Conservation (phyloP, 1,139 yeast species). For the Protomyces lactucae-debilis region DNA sequence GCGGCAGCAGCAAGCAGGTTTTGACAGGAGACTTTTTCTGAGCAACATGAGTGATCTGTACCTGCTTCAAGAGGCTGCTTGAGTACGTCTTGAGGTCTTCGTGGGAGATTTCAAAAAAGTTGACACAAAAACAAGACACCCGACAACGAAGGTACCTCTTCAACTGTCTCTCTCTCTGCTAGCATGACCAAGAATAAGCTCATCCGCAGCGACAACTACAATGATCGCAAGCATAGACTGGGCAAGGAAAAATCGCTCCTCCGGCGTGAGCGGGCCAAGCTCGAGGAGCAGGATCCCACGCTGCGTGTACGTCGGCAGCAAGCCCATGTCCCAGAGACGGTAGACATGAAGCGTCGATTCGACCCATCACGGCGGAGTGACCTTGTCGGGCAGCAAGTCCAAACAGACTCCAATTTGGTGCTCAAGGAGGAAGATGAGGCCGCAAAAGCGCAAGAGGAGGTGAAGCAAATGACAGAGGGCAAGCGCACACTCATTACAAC, state of each 20-base stretch:
- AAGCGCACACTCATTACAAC: slow-evolving; percentile 69
- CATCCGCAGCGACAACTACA: slow-evolving; percentile 23
- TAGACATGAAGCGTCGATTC: slow-evolving; percentile 79
- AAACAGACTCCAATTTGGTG: slow-evolving; percentile 5
- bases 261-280: slow-evolving; percentile 15
- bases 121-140: neutral
- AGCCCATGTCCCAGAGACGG: slow-evolving; percentile 77
- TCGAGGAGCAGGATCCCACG: slow-evolving; percentile 20
- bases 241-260: slow-evolving; percentile 11
- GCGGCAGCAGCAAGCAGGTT: neutral
- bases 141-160: too few species aligned
- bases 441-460: slow-evolving; percentile 49
- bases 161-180: too few species aligned
- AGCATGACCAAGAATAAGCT: slow-evolving; percentile 22
- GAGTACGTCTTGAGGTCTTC: neutral
- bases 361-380: slow-evolving; percentile 44
- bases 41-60: neutral
- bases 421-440: slow-evolving; percentile 5
- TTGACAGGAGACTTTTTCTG: neutral
- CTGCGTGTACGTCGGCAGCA: slow-evolving; percentile 53
- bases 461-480: slow-evolving; percentile 59
- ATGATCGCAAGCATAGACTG: slow-evolving; percentile 17
- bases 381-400: slow-evolving; percentile 2
- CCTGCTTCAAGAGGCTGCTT: neutral
- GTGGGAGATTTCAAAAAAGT: neutral